Evolutionary conservation across 345 rosid genomes (phyloP).

Genomic region (Hibiscus syriacus): DNA sequence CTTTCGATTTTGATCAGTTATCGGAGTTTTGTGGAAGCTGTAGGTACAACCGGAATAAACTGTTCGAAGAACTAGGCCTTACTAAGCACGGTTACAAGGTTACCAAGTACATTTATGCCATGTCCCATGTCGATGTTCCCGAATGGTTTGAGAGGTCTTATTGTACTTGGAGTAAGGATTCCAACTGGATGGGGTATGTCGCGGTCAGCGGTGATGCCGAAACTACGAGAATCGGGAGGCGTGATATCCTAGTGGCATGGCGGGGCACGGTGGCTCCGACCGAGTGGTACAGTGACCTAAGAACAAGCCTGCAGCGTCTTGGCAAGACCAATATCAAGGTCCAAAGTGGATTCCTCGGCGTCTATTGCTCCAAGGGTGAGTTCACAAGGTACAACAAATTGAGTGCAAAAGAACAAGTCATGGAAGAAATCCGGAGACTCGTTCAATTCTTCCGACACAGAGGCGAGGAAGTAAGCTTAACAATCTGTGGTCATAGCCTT

Average conservation of each 20-base stretch:
- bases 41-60: slow-evolving; percentile 40
- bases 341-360: slow-evolving; percentile 43
- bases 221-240: slow-evolving; percentile 41
- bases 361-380: slow-evolving; percentile 47
- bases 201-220: slow-evolving; percentile 51
- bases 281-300: slow-evolving; percentile 53
- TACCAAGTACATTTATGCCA: slow-evolving; percentile 50
- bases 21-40: slow-evolving; percentile 62
- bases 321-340: slow-evolving; percentile 33
- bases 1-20: slow-evolving; percentile 58
- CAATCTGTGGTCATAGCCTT: slow-evolving; percentile 51
- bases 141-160: slow-evolving; percentile 42
- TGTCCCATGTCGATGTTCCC: slow-evolving; percentile 64
- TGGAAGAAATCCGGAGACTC: slow-evolving; percentile 39
- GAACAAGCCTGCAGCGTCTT: slow-evolving; percentile 30
- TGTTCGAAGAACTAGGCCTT: slow-evolving; percentile 47
- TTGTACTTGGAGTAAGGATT: slow-evolving; percentile 61
- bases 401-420: slow-evolving; percentile 56
- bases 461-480: slow-evolving; percentile 26
- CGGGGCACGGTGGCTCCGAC: slow-evolving; percentile 66
- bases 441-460: slow-evolving; percentile 24
- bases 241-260: slow-evolving; percentile 64
- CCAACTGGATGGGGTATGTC: slow-evolving; percentile 69
- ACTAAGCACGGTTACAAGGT: slow-evolving; percentile 44
- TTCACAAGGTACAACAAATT: slow-evolving; percentile 40